Percentiles rank a stretch among this genome's conserved stretches.
phyloP scores from a whole-genome alignment of 208 protist species.

The Trichomonas vaginalis region DNA sequence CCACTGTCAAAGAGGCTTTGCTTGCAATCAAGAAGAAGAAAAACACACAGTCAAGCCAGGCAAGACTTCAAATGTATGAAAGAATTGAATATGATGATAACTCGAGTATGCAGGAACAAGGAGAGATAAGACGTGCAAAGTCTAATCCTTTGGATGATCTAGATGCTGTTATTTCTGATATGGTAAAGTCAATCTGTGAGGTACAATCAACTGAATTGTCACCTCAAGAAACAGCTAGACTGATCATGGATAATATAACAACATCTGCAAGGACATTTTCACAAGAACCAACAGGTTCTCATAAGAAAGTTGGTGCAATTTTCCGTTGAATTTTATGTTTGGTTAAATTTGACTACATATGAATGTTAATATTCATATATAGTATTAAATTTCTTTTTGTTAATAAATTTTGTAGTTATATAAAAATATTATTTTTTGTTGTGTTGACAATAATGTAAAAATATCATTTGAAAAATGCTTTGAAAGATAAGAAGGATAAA shows the following conservation, averaged over 20 bases:
- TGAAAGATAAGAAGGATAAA: no score
- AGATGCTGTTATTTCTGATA: not conserved
- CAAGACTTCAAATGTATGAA: not conserved
- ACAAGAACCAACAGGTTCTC: no score
- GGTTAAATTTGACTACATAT: no score
- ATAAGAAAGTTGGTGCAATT: no score
- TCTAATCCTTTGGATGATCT: not conserved
- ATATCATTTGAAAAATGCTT: no score
- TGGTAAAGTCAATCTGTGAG: not conserved
- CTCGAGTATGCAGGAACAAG: not conserved
- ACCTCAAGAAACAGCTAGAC: not conserved
- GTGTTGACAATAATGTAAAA: no score
- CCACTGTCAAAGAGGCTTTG: not conserved
- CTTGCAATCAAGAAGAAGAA: not conserved
- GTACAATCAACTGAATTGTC: not conserved
- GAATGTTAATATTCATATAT: no score
- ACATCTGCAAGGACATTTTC: not conserved
- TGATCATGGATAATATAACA: not conserved
- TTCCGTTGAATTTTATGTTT: no score
- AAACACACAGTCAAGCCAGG: no score
- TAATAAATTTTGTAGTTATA: no score
- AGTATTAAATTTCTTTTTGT: no score
- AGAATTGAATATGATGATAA: not conserved
- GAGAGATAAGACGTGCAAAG: not conserved
- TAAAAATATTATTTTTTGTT: no score